Percentiles rank a stretch among this genome's conserved stretches.
These are phyloP conservation scores for Trichoderma simmonsii DNA, from an alignment of 2,329 filamentous ascomycete genomes.

Conservation along the genomic window DNA sequence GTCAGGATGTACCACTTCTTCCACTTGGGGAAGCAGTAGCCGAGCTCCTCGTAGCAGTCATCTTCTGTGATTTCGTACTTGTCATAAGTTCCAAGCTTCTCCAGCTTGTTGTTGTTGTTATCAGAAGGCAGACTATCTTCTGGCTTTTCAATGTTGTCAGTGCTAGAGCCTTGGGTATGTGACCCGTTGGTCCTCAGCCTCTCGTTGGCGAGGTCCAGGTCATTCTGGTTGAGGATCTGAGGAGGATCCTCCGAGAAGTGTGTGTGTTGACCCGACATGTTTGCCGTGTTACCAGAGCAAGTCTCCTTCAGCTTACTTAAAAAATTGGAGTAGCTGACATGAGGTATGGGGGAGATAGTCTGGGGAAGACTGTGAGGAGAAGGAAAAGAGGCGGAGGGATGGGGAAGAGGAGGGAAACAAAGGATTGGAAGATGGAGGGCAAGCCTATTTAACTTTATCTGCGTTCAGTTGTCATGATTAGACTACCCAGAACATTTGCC, in stretches of 20 bases:
- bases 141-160: conserved; percentile 18
- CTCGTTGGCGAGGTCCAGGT: conserved; percentile 37
- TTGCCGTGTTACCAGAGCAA: background rate
- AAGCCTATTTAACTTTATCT: conserved; percentile 15
- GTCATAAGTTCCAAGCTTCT: conserved; percentile 38
- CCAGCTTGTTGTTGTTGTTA: conserved; percentile 25
- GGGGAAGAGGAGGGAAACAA: background rate
- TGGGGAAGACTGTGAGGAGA: conserved; percentile 3
- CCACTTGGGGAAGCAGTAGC: conserved; percentile 56
- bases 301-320: background rate
- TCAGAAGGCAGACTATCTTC: conserved; percentile 32
- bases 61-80: conserved; percentile 49
- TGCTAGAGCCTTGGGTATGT: conserved; percentile 12
- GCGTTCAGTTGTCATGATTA: background rate
- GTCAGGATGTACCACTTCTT: conserved; percentile 72
- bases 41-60: conserved; percentile 65
- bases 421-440: background rate
- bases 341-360: conserved; percentile 3
- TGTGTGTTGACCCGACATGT: conserved; percentile 21
- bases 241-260: conserved; percentile 38
- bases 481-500: background rate
- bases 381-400: background rate
- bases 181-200: conserved; percentile 33
- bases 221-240: conserved; percentile 36
- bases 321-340: background rate